Percentiles rank a stretch among this genome's conserved stretches.
Evolutionary conservation across 1,284 basidiomycete genomes (phyloP).

Genomic region (Bondarzewia mesenterica): DNA sequence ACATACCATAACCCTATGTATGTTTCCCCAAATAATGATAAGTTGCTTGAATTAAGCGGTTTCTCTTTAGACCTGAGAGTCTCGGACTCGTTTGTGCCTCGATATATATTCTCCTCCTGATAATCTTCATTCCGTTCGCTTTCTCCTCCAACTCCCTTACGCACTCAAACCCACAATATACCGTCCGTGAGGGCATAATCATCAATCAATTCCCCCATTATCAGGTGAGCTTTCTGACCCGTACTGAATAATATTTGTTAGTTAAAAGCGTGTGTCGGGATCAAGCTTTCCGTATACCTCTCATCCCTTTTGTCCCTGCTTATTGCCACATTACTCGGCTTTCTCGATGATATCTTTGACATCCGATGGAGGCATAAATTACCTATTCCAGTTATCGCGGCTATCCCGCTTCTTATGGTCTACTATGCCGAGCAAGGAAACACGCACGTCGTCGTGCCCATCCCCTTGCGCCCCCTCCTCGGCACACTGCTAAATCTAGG

Average conservation of each 20-base stretch:
- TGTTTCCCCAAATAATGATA: slow-evolving; percentile 22
- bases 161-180: slow-evolving; percentile 29
- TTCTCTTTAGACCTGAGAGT: slow-evolving; percentile 76
- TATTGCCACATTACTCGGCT: slow-evolving; percentile 90
- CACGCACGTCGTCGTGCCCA: slow-evolving; percentile 91
- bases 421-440: slow-evolving; percentile 93
- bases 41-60: background rate
- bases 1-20: slow-evolving; percentile 66
- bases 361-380: slow-evolving; percentile 98
- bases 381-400: slow-evolving; percentile 93
- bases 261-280: background rate
- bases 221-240: slow-evolving; percentile 45
- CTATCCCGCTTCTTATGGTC: slow-evolving; percentile 91
- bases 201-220: slow-evolving; percentile 79
- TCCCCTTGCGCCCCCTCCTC: slow-evolving; percentile 65
- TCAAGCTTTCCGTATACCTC: slow-evolving; percentile 78
- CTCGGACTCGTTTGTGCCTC: slow-evolving; percentile 87
- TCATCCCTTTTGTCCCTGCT: slow-evolving; percentile 87
- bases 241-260: background rate
- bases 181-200: slow-evolving; percentile 51
- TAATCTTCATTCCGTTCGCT: slow-evolving; percentile 84
- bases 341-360: slow-evolving; percentile 97
- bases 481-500: slow-evolving; percentile 85
- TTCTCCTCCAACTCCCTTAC: slow-evolving; percentile 67
- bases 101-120: slow-evolving; percentile 81